phyloP scores from a whole-genome alignment of 495 filamentous ascomycete genomes.

The Tetracladium setigerum region DNA sequence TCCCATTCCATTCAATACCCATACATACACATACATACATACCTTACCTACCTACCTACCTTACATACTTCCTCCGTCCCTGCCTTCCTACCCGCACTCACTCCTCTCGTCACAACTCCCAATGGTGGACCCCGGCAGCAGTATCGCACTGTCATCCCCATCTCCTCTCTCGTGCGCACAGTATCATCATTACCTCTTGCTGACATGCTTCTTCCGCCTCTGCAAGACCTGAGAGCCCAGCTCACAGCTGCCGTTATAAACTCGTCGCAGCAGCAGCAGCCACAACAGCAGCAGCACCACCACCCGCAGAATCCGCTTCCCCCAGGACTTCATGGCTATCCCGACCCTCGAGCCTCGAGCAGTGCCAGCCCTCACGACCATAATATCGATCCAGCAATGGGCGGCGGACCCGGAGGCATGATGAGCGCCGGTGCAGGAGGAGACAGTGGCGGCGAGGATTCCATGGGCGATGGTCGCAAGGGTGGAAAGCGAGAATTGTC shows the following conservation, averaged over 20 bases:
- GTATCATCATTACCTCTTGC: conserved; percentile 5
- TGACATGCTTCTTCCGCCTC: conserved; percentile 15
- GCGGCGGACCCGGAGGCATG: conserved; percentile 17
- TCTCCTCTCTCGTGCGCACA: not conserved
- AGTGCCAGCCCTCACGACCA: conserved; percentile 24
- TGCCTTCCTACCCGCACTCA: not conserved
- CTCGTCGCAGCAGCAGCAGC: conserved; percentile 5
- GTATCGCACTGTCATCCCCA: not conserved
- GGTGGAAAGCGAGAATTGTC: conserved; percentile 81
- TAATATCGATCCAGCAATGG: conserved; percentile 29
- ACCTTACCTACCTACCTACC: not conserved
- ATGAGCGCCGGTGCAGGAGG: conserved; percentile 14
- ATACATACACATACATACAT: too few relatives aligned
- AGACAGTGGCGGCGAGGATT: conserved; percentile 20
- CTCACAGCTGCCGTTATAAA: conserved; percentile 22
- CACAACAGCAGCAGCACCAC: conserved; percentile 1
- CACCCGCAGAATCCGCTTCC: not conserved
- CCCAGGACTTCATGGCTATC: conserved; percentile 16
- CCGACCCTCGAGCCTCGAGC: conserved; percentile 20
- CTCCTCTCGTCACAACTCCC: not conserved
- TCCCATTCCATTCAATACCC: not conserved
- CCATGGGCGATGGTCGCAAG: conserved; percentile 18
- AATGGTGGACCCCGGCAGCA: not conserved
- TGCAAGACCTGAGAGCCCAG: conserved; percentile 25
- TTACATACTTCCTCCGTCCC: not conserved